These are phyloP conservation scores for Lachnellula hyalina DNA, from an alignment of 2,329 filamentous ascomycete species.

Conservation along the genomic window DNA sequence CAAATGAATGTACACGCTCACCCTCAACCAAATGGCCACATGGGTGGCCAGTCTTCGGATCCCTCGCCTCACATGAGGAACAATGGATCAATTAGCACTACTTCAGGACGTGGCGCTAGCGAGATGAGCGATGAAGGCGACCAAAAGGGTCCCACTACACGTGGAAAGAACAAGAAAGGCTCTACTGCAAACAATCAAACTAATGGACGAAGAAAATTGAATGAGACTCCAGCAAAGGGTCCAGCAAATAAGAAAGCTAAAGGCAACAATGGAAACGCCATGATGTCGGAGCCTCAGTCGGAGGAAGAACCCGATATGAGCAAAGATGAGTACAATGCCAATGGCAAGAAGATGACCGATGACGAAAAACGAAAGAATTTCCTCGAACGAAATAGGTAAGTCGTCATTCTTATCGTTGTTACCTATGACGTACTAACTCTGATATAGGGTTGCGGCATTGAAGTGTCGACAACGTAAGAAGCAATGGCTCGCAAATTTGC, in stretches of 20 bases:
- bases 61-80: conserved; percentile 49
- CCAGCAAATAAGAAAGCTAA: conserved; percentile 69
- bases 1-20: conserved; percentile 30
- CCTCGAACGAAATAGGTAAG: conserved; percentile 88
- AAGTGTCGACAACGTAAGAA: conserved; percentile 98
- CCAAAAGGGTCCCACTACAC: conserved; percentile 58
- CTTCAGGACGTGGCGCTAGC: conserved; percentile 50
- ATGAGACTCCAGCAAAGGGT: conserved; percentile 60
- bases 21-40: conserved; percentile 21
- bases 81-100: conserved; percentile 37
- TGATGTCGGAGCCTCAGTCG: conserved; percentile 31
- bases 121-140: conserved; percentile 69
- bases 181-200: conserved; percentile 38
- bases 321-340: conserved; percentile 53
- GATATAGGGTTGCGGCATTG: conserved; percentile 78
- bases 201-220: conserved; percentile 73
- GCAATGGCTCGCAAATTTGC: conserved; percentile 94
- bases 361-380: conserved; percentile 99
- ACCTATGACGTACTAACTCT: conserved; percentile 13
- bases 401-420: background rate
- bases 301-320: conserved; percentile 40
- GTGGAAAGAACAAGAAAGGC: conserved; percentile 65
- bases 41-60: conserved; percentile 19
- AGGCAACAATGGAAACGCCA: conserved; percentile 41
- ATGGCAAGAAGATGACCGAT: conserved; percentile 87